Base-by-base conservation (phyloP, 345 rosid genomes). In the Microthlaspi erraticum region DNA sequence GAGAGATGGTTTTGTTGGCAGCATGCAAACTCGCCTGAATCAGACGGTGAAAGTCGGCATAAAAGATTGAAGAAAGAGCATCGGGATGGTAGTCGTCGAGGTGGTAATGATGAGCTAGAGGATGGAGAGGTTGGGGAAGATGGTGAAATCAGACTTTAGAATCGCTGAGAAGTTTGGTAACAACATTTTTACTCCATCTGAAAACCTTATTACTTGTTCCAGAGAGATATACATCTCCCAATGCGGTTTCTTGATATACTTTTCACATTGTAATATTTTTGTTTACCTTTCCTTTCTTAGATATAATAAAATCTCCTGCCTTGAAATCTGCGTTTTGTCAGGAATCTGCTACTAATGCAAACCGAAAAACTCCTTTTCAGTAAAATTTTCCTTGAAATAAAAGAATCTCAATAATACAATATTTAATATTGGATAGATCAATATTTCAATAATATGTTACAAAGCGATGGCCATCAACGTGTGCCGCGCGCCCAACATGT, bases 111-210 rank as follows among this genome's bases (percentile, higher is more conserved):
- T 1, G 97, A 94, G 65, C 86, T 95, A 36, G 98, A 92, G 76
- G 99, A 95, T 81, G 99, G 99, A 38, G 98, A 94, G 71, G 79
- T 94, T 45, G 98, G 98, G 11, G 93, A 87, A 66, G 98, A 90
- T 48, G 96, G 96, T 36, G 99, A 95, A 82, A 88, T 89, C 68
- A 72, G 57, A 71, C 84, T 86, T 79, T 73, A 71, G 2, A 3
- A 10, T 57, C 39, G 4, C 53, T 54, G 64, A 9, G 11, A 38
- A 48, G 29, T n/a, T n/a, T 72, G 70, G 58, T 64, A 23, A 16
- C 12, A 38, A 38, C 48, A 62, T 34, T 60, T 48, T 51, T 60
- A 17, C 53, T 33, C 20, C 55, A 41, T 14, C 55, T 52, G 31
- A 42, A 42, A 42, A 41, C 44, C 16, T 60, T 60, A 13, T 2